phyloP scores from a whole-genome alignment of 805 yeast genomes.

The Monosporozyma servazzii region DNA sequence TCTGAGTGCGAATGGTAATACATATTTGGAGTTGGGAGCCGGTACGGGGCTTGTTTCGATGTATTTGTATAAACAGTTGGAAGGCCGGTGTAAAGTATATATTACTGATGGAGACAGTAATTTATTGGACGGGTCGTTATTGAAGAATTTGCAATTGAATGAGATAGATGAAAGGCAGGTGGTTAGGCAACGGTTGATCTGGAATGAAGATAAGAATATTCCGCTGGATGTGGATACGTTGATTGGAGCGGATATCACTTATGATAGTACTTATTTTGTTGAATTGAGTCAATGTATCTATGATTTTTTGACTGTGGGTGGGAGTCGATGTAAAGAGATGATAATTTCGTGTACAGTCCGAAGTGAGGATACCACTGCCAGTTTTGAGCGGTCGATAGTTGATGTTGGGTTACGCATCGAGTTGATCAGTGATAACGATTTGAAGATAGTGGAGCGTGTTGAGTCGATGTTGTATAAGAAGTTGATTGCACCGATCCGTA shows the following conservation, averaged over 20 bases:
- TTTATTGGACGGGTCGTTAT: constrained; percentile 15
- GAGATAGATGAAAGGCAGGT: constrained; percentile 13
- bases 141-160: constrained; percentile 40
- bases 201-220: constrained; percentile 39
- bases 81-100: constrained; percentile 5
- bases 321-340: constrained; percentile 11
- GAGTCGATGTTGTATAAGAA: constrained; percentile 7
- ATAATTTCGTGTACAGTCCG: constrained; percentile 69
- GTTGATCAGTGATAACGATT: constrained; percentile 13
- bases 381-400: constrained; percentile 35
- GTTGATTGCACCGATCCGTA: constrained; percentile 18
- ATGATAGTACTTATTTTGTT: constrained; percentile 55
- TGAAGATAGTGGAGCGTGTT: neutral
- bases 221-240: constrained; percentile 46
- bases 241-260: constrained; percentile 68
- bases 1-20: too few relatives aligned
- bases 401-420: constrained; percentile 13
- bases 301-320: constrained; percentile 12
- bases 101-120: constrained; percentile 29
- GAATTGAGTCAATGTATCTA: constrained; percentile 41
- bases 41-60: constrained; percentile 65
- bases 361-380: constrained; percentile 41
- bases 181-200: constrained; percentile 44
- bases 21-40: constrained; percentile 66
- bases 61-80: constrained; percentile 8